A percentile compares a stretch with the other conserved stretches of the same genome.
Conservation (phyloP, 257 asterid genomes). For the Rauvolfia tetraphylla region DNA sequence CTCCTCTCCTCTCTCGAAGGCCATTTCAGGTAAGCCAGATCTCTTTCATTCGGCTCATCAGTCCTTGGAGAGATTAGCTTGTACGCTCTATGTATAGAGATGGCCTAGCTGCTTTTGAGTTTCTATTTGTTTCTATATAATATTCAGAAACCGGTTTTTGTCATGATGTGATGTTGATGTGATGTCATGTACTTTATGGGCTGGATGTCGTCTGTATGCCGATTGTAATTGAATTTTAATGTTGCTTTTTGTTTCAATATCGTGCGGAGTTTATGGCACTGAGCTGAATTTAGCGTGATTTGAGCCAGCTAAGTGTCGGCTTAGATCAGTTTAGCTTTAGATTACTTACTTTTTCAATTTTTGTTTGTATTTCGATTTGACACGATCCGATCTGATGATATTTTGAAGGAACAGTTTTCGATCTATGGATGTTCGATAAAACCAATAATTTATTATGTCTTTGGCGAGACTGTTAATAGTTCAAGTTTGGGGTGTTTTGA, state of each 20-base stretch:
- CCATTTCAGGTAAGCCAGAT: slow-evolving; percentile 11
- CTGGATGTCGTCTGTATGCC: not conserved
- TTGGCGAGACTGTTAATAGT: not conserved
- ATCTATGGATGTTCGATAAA: slow-evolving; percentile 10
- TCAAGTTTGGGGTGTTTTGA: not conserved
- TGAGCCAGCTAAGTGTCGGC: not conserved
- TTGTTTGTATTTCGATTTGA: not conserved
- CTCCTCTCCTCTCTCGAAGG: not conserved
- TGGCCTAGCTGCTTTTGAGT: not conserved
- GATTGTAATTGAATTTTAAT: not conserved
- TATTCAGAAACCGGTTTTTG: not conserved
- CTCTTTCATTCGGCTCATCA: not conserved
- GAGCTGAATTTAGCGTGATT: slow-evolving; percentile 12
- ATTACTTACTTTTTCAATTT: not conserved
- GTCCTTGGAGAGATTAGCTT: not conserved
- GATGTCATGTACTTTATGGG: not conserved
- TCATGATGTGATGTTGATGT: not conserved
- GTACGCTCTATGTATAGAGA: not conserved
- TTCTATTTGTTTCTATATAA: not conserved
- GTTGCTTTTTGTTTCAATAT: not conserved
- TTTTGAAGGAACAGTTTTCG: not conserved
- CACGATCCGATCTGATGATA: slow-evolving; percentile 23
- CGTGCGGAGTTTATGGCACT: not conserved
- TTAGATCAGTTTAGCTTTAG: not conserved
- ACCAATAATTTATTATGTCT: not conserved